Base-by-base conservation (phyloP, 2,329 filamentous ascomycete species). In the Whalleya microplaca region DNA sequence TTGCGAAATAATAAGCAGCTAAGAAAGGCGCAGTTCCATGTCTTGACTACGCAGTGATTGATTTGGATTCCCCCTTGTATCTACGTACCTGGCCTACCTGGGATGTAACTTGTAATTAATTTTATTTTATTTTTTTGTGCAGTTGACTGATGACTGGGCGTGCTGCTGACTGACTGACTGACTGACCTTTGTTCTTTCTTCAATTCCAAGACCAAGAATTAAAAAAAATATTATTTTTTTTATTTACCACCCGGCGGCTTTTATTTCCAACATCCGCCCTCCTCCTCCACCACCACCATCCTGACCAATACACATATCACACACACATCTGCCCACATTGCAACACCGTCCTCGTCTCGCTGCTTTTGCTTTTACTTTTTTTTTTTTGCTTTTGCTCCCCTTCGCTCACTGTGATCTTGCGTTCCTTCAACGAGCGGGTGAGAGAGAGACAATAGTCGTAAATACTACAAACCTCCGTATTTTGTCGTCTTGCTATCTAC, bases 381-480 rank as follows among this genome's bases (percentile, higher is more conserved):
- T 54, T 44, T 51, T 58, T 48, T 53, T 58, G 51, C 48, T 56
- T 58, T 57, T 58, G 56, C 59, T 56, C 58, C 46, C n/a, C 55
- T 55, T 58, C 48, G 50, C 27, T 47, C 44, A 29, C 53, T 48
- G 56, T 56, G 57, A 54, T 48, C 46, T 46, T 57, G 52, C 54
- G 56, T 58, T 66, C 57, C 32, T 61, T 59, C 55, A 58, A 59
- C 68, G 69, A 68, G 66, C 66, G 18, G 53, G 64, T 66, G 61
- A 61, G 18, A 52, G 64, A 65, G 61, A 61, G 55, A 64, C 63
- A 55, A 32, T 12, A 56, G 48, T 42, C 48, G n/a, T 55, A 56
- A 42, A 23, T 12, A 27, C 20, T 37, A 37, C 12, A 49, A 48
- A 58, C 56, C 21, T 49, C 53, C 55, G 48, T 50, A 45, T 66